Base-by-base conservation (phyloP, 768 basidiomycete genomes). In the Boletales sp. region DNA sequence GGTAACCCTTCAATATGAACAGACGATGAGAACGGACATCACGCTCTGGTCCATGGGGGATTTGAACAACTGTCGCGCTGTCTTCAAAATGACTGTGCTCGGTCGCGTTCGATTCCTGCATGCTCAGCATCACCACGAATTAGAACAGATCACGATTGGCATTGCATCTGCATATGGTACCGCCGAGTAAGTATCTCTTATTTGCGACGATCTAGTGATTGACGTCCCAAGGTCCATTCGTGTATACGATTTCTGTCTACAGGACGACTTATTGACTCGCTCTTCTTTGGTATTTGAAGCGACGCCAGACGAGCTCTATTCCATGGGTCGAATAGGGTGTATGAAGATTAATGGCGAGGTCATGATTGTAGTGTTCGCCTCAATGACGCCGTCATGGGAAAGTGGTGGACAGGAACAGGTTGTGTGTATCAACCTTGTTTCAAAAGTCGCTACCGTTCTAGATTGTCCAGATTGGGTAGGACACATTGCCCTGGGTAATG, bases 31-130 rank as follows among this genome's bases (percentile, higher is more conserved):
- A 8, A 71, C 75, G 6, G 63, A 67, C 29, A 56, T 82, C 18
- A 72, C 71, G 11, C 58, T 82, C 11, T 80, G 78, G 75, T 74
- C 69, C 40, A 53, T 72, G 24, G 60, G 59, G n/a, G 64, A 68
- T 56, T 38, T 65, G 27, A 54, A 60, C 6, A 41, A 57, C 47
- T 43, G 52, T 34, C 63, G 60, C 51, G 59, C 62, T 31, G 63
- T 65, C 27, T 66, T 69, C 17, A 57, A 47, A 37, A 50, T 63
- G 15, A 64, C 69, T 44, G 57, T 69, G 8, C 43, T 56, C 11
- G 52, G 62, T 32, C 67, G 69, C 5, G 62, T 69, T 47, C 64
- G 61, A 18, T 74, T 72, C 40, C 56, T 69, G 34, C 68, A 70
- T 31, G 58, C 65, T n/a, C 60, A 72, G 21, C 65, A 65, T 21